Evolutionary conservation across 495 filamentous ascomycete genomes (phyloP).

Genomic region (Staphylotrichum tortipilum): DNA sequence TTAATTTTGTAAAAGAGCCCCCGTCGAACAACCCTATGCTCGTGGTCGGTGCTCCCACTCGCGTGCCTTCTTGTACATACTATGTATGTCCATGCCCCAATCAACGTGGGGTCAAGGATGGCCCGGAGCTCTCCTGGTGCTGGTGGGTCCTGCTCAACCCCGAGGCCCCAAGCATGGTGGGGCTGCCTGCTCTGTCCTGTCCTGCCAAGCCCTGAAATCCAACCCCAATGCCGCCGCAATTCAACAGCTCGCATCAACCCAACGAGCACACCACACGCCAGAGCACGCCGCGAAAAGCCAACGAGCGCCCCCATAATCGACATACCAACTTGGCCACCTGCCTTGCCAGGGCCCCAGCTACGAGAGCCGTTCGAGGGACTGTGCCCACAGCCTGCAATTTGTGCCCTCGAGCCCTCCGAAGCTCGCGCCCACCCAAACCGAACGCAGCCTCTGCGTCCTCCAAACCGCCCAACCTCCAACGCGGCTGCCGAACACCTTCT

Average conservation of each 20-base stretch:
- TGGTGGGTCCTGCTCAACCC: not conserved
- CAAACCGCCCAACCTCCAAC: not conserved
- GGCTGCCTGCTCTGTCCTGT: not conserved
- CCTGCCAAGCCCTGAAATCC: constrained; percentile 5
- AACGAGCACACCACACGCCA: not conserved
- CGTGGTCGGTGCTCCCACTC: too few relatives aligned
- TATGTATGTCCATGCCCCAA: not conserved
- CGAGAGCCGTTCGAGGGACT: too few relatives aligned
- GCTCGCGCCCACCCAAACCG: too few relatives aligned
- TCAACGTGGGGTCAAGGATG: not conserved
- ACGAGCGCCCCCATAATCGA: too few relatives aligned
- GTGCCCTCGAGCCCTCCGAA: too few relatives aligned
- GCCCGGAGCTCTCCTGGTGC: not conserved
- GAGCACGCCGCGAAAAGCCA: not conserved
- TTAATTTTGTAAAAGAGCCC: too few relatives aligned
- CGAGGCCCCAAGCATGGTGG: constrained; percentile 1
- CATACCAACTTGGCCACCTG: too few relatives aligned
- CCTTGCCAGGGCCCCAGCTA: too few relatives aligned
- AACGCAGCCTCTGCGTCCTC: not conserved
- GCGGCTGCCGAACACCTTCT: not conserved
- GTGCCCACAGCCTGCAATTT: too few relatives aligned
- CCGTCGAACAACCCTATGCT: too few relatives aligned
- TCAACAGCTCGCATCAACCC: not conserved
- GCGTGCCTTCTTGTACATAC: too few relatives aligned
- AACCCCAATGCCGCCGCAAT: not conserved